These are phyloP conservation scores for Arachnopeziza araneosa DNA, from an alignment of 2,329 filamentous ascomycete species.

Conservation along the genomic window DNA sequence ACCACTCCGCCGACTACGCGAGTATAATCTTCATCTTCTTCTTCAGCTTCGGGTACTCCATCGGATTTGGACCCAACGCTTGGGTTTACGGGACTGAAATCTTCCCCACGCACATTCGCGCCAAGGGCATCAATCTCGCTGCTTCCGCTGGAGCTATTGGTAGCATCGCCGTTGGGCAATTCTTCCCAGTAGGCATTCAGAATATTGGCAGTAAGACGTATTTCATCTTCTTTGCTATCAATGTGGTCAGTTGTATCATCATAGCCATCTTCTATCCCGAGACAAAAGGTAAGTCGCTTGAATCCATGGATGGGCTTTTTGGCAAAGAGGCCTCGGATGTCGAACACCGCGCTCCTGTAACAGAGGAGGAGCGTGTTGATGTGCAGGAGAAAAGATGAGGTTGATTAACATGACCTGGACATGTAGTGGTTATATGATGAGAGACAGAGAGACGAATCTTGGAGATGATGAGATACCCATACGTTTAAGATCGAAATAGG, in stretches of 20 bases:
- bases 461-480: not conserved
- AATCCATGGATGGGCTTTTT: slow-evolving; percentile 42
- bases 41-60: slow-evolving; percentile 52
- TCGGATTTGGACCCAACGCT: slow-evolving; percentile 50
- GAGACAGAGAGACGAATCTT: not conserved
- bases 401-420: not conserved
- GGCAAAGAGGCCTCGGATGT: not conserved
- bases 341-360: not conserved
- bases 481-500: not conserved
- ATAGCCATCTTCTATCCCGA: slow-evolving; percentile 41
- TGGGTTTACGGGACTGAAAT: slow-evolving; percentile 59
- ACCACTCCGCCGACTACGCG: slow-evolving; percentile 41
- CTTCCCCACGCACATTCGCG: slow-evolving; percentile 52
- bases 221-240: slow-evolving; percentile 52
- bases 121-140: slow-evolving; percentile 49
- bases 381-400: not conserved
- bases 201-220: slow-evolving; percentile 47
- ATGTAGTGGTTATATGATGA: not conserved
- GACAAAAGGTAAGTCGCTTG: slow-evolving; percentile 40
- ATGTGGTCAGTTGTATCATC: slow-evolving; percentile 41
- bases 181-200: slow-evolving; percentile 50
- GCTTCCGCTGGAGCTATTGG: slow-evolving; percentile 51
- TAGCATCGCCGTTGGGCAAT: slow-evolving; percentile 47
- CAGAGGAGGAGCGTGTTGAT: not conserved
- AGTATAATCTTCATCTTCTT: slow-evolving; percentile 53